Percentiles rank a stretch among this genome's conserved stretches.
Conservation (phyloP, 495 filamentous ascomycete species). For the Aspergillus diversus region DNA sequence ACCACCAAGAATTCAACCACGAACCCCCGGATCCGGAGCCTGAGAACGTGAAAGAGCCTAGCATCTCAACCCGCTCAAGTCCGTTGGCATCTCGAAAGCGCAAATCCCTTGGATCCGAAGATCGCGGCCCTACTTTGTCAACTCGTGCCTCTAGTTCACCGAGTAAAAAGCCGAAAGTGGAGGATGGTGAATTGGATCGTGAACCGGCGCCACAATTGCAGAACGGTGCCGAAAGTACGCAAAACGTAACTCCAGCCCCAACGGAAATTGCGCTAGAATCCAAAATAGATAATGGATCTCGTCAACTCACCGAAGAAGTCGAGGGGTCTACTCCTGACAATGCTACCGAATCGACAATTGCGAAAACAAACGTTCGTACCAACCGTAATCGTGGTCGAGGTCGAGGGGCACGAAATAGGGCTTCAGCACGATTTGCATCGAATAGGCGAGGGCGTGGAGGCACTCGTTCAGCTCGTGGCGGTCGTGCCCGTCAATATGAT, state of each 20-base stretch:
- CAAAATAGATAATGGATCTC: slow-evolving; percentile 25
- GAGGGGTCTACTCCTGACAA: slow-evolving; percentile 26
- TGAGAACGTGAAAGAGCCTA: slow-evolving; percentile 1
- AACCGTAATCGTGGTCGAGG: slow-evolving; percentile 41
- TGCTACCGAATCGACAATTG: slow-evolving; percentile 17
- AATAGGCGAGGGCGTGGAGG: slow-evolving; percentile 30
- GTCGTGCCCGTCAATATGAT: slow-evolving; percentile 29
- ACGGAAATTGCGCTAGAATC: slow-evolving; percentile 23
- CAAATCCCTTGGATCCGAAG: slow-evolving; percentile 34
- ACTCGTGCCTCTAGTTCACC: slow-evolving; percentile 20
- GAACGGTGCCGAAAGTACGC: slow-evolving; percentile 27
- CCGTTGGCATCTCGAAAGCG: slow-evolving; percentile 33
- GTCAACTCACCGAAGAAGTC: slow-evolving; percentile 30
- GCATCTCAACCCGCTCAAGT: slow-evolving; percentile 17
- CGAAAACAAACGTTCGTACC: slow-evolving; percentile 39
- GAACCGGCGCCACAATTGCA: slow-evolving; percentile 26
- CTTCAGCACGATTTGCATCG: slow-evolving; percentile 27
- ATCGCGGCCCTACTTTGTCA: slow-evolving; percentile 23
- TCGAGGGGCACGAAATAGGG: slow-evolving; percentile 42
- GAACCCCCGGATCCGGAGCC: background rate
- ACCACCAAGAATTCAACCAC: slow-evolving; percentile 9
- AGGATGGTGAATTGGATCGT: slow-evolving; percentile 31
- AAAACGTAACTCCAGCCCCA: slow-evolving; percentile 23
- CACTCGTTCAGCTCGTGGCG: slow-evolving; percentile 25
- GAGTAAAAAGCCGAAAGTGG: slow-evolving; percentile 38